phyloP scores from a whole-genome alignment of 192 early-diverging fungal genomes.

The Linderina pennispora region DNA sequence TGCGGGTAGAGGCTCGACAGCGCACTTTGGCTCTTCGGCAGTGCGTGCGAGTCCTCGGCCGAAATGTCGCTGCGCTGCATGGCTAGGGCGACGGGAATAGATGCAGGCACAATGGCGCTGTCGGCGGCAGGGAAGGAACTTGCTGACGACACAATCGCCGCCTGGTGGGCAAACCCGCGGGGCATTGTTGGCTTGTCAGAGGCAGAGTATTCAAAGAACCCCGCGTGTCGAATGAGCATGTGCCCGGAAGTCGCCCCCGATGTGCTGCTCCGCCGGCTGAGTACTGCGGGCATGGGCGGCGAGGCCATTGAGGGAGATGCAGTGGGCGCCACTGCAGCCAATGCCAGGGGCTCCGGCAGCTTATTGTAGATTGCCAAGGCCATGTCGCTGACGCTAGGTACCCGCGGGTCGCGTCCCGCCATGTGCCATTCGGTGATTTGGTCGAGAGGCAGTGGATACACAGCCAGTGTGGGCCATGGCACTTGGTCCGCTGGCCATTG shows the following conservation, averaged over 20 bases:
- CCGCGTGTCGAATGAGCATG: constrained; percentile 16
- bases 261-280: neutral
- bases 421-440: constrained; percentile 6
- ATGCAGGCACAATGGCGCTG: constrained; percentile 21
- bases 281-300: neutral
- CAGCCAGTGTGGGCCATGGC: constrained; percentile 23
- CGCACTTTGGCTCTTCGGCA: too few relatives aligned
- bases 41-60: neutral
- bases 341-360: constrained; percentile 15
- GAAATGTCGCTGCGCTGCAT: constrained; percentile 8
- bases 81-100: constrained; percentile 16
- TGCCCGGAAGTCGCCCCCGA: neutral
- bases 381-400: constrained; percentile 11
- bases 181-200: too few relatives aligned
- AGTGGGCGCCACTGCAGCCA: constrained; percentile 5
- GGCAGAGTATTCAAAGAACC: constrained; percentile 15
- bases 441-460: constrained; percentile 37
- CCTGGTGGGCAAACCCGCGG: constrained; percentile 33
- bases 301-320: neutral
- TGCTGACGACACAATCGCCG: constrained; percentile 27
- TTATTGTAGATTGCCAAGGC: constrained; percentile 34
- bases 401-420: constrained; percentile 4
- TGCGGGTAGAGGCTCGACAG: too few relatives aligned
- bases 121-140: constrained; percentile 14
- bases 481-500: constrained; percentile 2